Conservation (phyloP, 441 rosid species). For the Euphorbia celastroides region DNA sequence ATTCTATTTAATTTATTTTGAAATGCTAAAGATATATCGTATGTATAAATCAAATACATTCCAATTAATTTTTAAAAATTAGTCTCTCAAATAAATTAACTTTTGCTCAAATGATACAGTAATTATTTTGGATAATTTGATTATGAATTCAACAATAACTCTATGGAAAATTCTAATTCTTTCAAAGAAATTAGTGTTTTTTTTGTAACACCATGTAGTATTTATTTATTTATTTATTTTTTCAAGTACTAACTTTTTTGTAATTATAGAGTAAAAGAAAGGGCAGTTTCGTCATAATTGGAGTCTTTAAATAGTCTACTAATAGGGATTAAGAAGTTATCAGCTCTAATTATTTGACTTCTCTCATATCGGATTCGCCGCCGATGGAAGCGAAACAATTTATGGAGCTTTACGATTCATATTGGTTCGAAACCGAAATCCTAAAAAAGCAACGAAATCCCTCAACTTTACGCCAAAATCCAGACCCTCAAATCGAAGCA, state of each 20-base stretch:
- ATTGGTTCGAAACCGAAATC: constrained; percentile 45
- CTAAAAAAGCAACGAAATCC: constrained; percentile 23
- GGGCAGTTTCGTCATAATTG: constrained; percentile 2
- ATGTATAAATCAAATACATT: no score
- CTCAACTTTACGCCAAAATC: constrained; percentile 14
- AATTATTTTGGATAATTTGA: no score
- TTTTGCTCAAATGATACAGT: no score
- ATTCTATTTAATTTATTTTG: no score
- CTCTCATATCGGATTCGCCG: constrained; percentile 14
- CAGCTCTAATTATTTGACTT: background rate
- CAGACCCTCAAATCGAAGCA: constrained; percentile 21
- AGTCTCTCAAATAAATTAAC: no score
- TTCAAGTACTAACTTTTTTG: background rate
- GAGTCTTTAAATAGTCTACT: constrained; percentile 7
- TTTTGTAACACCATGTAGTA: no score
- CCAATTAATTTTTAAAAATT: no score
- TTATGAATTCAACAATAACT: no score
- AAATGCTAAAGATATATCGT: no score
- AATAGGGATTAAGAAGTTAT: background rate
- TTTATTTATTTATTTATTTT: no score
- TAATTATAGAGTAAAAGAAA: background rate
- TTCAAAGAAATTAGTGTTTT: no score
- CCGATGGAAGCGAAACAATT: constrained; percentile 29
- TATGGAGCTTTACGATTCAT: constrained; percentile 34
- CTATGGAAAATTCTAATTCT: no score